A percentile compares a stretch with the other conserved stretches of the same genome.
phyloP scores from a whole-genome alignment of 768 basidiomycete species.

The Psilocybe cubensis region DNA sequence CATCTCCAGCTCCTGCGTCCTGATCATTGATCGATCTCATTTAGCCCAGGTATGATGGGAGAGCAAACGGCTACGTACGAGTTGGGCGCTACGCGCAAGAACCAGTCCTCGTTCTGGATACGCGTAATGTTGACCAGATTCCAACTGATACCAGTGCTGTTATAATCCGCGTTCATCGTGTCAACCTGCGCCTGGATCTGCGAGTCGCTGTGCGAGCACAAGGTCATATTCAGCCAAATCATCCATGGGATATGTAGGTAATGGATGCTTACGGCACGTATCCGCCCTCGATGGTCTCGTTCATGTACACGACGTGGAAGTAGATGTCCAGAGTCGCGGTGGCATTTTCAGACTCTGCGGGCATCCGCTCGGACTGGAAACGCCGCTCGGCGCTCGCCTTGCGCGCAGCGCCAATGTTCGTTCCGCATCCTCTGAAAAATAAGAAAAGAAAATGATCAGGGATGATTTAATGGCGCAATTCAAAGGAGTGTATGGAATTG shows the following conservation, averaged over 20 bases:
- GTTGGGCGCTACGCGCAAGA: constrained; percentile 42
- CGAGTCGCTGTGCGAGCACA: constrained; percentile 23
- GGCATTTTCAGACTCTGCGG: constrained; percentile 27
- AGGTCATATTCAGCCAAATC: neutral
- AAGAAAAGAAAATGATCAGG: neutral
- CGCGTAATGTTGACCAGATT: constrained; percentile 43
- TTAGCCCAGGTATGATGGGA: too few relatives aligned
- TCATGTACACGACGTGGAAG: constrained; percentile 48
- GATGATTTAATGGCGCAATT: too few relatives aligned
- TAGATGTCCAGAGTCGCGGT: constrained; percentile 40
- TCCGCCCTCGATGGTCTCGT: constrained; percentile 40
- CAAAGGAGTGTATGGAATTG: neutral
- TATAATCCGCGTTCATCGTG: constrained; percentile 46
- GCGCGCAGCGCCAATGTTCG: constrained; percentile 35
- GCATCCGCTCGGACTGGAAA: constrained; percentile 37
- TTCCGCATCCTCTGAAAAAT: constrained; percentile 38
- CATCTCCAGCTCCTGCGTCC: constrained; percentile 44
- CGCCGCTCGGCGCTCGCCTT: constrained; percentile 38
- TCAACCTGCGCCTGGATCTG: constrained; percentile 39
- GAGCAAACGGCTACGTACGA: constrained; percentile 19
- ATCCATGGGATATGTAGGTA: constrained; percentile 5
- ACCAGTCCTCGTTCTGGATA: constrained; percentile 51
- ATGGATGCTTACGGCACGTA: constrained; percentile 39
- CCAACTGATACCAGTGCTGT: constrained; percentile 40
- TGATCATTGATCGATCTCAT: too few relatives aligned